These are phyloP conservation scores for Fusarium pininemorale DNA, from an alignment of 2,329 filamentous ascomycete genomes.

Conservation along the genomic window DNA sequence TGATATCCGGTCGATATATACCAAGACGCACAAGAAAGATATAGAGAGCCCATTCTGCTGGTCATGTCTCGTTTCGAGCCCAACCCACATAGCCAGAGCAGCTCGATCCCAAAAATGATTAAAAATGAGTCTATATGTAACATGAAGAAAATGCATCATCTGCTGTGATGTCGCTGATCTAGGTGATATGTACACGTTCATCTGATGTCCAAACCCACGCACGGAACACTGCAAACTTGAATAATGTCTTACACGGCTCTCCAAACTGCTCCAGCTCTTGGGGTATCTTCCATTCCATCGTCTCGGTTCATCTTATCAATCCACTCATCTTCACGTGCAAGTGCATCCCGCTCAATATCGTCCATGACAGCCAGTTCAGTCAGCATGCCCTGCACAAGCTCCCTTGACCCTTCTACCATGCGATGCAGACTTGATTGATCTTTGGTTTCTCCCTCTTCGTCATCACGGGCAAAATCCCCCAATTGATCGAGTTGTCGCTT, in stretches of 20 bases:
- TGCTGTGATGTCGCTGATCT: slow-evolving; percentile 18
- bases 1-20: slow-evolving; percentile 21
- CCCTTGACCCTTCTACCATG: slow-evolving; percentile 58
- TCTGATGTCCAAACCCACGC: not conserved
- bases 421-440: slow-evolving; percentile 53
- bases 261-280: slow-evolving; percentile 60
- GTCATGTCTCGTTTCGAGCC: not conserved
- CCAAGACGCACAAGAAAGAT: not conserved
- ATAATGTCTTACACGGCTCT: slow-evolving; percentile 45
- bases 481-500: slow-evolving; percentile 58
- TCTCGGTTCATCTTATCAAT: slow-evolving; percentile 62
- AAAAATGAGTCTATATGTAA: slow-evolving; percentile 21
- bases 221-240: not conserved
- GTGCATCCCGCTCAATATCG: slow-evolving; percentile 66
- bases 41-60: slow-evolving; percentile 4
- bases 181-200: slow-evolving; percentile 2
- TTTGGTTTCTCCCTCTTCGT: not conserved
- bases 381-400: slow-evolving; percentile 67
- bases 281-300: slow-evolving; percentile 49
- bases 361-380: slow-evolving; percentile 71
- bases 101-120: not conserved
- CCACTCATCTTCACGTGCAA: slow-evolving; percentile 66
- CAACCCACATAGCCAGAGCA: slow-evolving; percentile 8
- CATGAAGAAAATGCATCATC: slow-evolving; percentile 13
- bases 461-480: slow-evolving; percentile 41